Base-by-base conservation (phyloP, 2,329 filamentous ascomycete species). In the Pseudogymnoascus sp. region DNA sequence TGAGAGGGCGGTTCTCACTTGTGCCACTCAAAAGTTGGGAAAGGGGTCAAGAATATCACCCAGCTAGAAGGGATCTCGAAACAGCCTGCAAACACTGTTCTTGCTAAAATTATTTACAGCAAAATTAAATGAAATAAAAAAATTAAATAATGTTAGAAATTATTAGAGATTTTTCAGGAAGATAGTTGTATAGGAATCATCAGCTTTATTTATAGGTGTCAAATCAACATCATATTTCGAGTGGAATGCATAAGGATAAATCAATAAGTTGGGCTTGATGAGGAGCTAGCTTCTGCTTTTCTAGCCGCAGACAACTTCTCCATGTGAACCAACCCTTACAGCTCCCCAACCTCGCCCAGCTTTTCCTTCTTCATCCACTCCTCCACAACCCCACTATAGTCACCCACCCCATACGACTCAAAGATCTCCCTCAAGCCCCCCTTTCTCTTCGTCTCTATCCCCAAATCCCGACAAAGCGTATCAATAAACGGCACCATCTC, bases 401-500 rank as follows among this genome's bases (percentile, higher is more conserved):
- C 79, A 35, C 71, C 71, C 35, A 76, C 76, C 17, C 74, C 72
- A 73, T 81, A 80, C 74, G 73, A 66, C 71, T 68, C 65, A 61
- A 78, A 73, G 57, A 78, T 76, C 33, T 65, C 69, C 62, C 69
- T 69, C 65, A 71, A 77, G 0, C 82, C 79, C 23, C 70, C 67
- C 75, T 87, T 87, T 28, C 83, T 76, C 67, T 81, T 77, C 15
- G 77, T 76, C 19, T 79, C 75, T 62, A 91, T 73, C 0, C 83
- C 87, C 64, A 91, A 69, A 71, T 93, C 89, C 6, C 77, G 75
- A 66, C 89, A 71, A 69, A 93, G 72, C 69, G 86, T 69, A 73
- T 92, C 89, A 13, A 90, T 72, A 62, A 90, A 93, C 3, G 88
- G 88, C 61, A 93, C 72, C 0, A 82, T 83, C 72, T 93, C 90